Percentiles rank a stretch among this genome's conserved stretches.
Evolutionary conservation across 2,329 filamentous ascomycete species (phyloP).

Genomic region (Penicillium glabrum): DNA sequence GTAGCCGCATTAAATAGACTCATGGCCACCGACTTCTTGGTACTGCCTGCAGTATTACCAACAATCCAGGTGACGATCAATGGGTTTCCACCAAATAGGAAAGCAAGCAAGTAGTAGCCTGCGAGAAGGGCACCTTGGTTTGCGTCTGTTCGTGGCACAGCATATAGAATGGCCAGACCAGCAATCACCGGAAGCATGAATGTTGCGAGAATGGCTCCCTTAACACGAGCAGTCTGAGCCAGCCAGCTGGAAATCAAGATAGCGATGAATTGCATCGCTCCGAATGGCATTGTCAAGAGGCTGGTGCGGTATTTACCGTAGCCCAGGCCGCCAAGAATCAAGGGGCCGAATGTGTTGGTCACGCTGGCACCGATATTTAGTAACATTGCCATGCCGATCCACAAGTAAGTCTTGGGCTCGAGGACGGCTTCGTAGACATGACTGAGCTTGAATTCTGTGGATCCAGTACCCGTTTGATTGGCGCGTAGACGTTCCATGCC

Average conservation of each 20-base stretch:
- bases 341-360: conserved; percentile 64
- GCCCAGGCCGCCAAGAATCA: conserved; percentile 62
- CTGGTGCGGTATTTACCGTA: conserved; percentile 59
- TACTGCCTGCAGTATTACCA: conserved; percentile 66
- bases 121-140: conserved; percentile 54
- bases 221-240: conserved; percentile 57
- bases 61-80: conserved; percentile 69
- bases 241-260: conserved; percentile 61
- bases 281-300: conserved; percentile 68
- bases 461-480: conserved; percentile 51
- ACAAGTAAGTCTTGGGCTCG: conserved; percentile 57
- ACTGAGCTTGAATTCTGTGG: conserved; percentile 46
- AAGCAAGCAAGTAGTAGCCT: conserved; percentile 66
- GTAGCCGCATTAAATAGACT: conserved; percentile 63
- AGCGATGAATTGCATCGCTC: conserved; percentile 59
- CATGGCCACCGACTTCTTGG: conserved; percentile 66
- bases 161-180: conserved; percentile 58
- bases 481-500: conserved; percentile 52
- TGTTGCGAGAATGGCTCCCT: conserved; percentile 55
- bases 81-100: conserved; percentile 66
- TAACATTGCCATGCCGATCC: conserved; percentile 60
- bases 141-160: conserved; percentile 45
- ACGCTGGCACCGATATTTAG: conserved; percentile 66
- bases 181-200: conserved; percentile 62
- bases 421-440: conserved; percentile 45